These are phyloP conservation scores for Aphanocladium album DNA, from an alignment of 2,329 filamentous ascomycete genomes.

Conservation along the genomic window DNA sequence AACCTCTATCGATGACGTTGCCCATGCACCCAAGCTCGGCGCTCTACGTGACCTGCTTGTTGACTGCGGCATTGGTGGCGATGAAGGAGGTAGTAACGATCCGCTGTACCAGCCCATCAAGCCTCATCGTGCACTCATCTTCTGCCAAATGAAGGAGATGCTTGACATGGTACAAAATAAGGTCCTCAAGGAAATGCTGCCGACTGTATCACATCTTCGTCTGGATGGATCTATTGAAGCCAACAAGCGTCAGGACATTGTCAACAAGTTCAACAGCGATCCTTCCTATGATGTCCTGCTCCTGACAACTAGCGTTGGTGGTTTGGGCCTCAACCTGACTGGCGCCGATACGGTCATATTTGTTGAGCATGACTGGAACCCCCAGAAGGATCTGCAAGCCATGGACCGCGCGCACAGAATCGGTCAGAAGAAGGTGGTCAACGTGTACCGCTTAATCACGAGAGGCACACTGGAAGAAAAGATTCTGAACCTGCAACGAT, in stretches of 20 bases:
- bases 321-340: constrained; percentile 88
- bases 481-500: constrained; percentile 94
- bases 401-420: constrained; percentile 99
- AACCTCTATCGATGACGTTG: constrained; percentile 75
- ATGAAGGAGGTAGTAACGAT: constrained; percentile 55
- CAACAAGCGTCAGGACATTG: constrained; percentile 90
- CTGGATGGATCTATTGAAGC: constrained; percentile 91
- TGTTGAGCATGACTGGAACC: constrained; percentile 99
- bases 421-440: constrained; percentile 99
- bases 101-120: constrained; percentile 77
- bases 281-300: constrained; percentile 93
- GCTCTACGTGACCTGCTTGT: constrained; percentile 89
- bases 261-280: constrained; percentile 98
- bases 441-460: constrained; percentile 95
- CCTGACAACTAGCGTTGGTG: constrained; percentile 91
- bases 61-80: constrained; percentile 93
- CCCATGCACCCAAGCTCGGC: constrained; percentile 86
- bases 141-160: constrained; percentile 99
- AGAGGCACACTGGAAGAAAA: constrained; percentile 96
- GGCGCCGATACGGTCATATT: constrained; percentile 99
- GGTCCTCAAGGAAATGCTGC: constrained; percentile 85
- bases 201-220: constrained; percentile 87
- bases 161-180: constrained; percentile 96
- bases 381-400: constrained; percentile 95
- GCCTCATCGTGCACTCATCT: constrained; percentile 90